Evolutionary conservation across 2,329 filamentous ascomycete genomes (phyloP).

Genomic region (Fusarium sp.): DNA sequence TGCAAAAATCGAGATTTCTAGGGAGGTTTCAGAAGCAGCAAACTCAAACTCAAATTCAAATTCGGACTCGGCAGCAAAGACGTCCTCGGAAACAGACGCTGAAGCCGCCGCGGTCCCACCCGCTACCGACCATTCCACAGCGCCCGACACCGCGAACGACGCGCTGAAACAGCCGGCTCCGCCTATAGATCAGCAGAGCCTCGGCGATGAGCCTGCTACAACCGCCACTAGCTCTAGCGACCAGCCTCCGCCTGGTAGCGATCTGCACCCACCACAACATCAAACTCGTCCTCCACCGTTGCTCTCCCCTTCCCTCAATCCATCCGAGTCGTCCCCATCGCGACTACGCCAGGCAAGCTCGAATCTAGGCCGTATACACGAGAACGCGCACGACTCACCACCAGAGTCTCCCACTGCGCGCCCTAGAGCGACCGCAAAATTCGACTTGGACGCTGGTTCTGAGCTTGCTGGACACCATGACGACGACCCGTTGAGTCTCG

Average conservation of each 20-base stretch:
- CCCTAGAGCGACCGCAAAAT: constrained; percentile 38
- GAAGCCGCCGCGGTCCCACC: constrained; percentile 41
- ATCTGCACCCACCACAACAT: constrained; percentile 46
- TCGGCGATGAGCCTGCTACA: constrained; percentile 42
- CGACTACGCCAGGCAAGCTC: constrained; percentile 43
- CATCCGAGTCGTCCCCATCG: constrained; percentile 39
- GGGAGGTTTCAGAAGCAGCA: constrained; percentile 30
- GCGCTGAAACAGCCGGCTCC: constrained; percentile 43
- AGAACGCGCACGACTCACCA: constrained; percentile 35
- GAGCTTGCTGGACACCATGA: constrained; percentile 46
- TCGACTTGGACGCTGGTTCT: constrained; percentile 39
- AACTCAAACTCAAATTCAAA: constrained; percentile 29
- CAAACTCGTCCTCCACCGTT: constrained; percentile 39
- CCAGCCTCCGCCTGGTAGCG: constrained; percentile 41
- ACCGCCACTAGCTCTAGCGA: constrained; percentile 46
- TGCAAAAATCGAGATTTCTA: constrained; percentile 22
- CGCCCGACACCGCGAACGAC: constrained; percentile 27
- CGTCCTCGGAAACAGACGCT: constrained; percentile 32
- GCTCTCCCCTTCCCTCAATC: constrained; percentile 39
- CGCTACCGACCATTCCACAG: constrained; percentile 35
- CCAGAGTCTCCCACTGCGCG: constrained; percentile 32
- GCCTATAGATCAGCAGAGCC: constrained; percentile 42
- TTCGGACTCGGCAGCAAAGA: constrained; percentile 27
- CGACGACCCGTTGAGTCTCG: constrained; percentile 48
- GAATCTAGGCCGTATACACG: constrained; percentile 49